Evolutionary conservation across 2,329 filamentous ascomycete genomes (phyloP).

Genomic region (Penicillium oxalicum): DNA sequence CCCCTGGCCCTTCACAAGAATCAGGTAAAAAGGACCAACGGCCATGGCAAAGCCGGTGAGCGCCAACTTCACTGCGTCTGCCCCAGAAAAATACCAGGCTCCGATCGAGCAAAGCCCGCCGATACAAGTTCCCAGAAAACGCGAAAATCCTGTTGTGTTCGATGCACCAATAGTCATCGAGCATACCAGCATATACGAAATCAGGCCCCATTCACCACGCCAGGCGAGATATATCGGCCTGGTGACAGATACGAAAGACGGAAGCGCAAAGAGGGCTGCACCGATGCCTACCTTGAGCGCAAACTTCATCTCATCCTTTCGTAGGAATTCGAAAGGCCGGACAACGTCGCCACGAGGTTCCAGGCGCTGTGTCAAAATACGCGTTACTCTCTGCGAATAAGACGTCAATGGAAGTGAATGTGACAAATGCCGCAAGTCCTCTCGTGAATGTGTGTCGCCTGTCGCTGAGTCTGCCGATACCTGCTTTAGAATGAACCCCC

Average conservation of each 20-base stretch:
- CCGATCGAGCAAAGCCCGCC: slow-evolving; percentile 69
- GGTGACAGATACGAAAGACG: slow-evolving; percentile 75
- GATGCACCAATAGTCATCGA: slow-evolving; percentile 95
- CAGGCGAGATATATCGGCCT: slow-evolving; percentile 79
- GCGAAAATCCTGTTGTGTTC: slow-evolving; percentile 83
- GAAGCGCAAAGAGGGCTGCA: slow-evolving; percentile 82
- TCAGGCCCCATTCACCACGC: slow-evolving; percentile 91
- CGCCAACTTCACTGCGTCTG: slow-evolving; percentile 68
- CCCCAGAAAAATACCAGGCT: slow-evolving; percentile 70
- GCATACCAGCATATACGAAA: slow-evolving; percentile 97
- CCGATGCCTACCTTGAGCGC: slow-evolving; percentile 91
- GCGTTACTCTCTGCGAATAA: not conserved
- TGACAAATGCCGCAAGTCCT: no score
- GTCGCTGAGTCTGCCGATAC: no score
- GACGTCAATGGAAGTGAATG: no score
- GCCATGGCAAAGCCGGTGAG: slow-evolving; percentile 77
- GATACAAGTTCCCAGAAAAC: slow-evolving; percentile 79
- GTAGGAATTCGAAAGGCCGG: slow-evolving; percentile 55
- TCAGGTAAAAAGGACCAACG: slow-evolving; percentile 82
- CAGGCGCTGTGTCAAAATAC: not conserved
- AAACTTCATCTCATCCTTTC: slow-evolving; percentile 65
- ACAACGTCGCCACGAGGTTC: slow-evolving; percentile 48
- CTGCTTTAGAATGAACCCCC: no score
- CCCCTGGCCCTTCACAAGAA: slow-evolving; percentile 74
- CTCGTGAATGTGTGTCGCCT: no score